Base-by-base conservation (phyloP, 129 eudicot species). In the Chrysanthemum seticuspe region DNA sequence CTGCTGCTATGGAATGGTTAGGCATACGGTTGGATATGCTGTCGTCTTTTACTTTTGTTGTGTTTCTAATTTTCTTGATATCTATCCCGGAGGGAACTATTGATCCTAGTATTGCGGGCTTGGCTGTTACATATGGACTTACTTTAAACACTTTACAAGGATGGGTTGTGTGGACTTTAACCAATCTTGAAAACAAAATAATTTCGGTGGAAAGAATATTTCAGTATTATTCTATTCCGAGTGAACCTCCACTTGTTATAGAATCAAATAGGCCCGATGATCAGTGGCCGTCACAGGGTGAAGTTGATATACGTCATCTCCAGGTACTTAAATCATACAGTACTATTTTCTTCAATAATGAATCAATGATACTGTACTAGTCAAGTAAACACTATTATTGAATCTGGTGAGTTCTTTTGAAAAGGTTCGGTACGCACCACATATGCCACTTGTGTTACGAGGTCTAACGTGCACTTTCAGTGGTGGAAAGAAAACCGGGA, bases 1-100 rank as follows among this genome's bases (percentile, higher is more conserved):
- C 66, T 12, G 88, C 80, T 25, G 85, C 83, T 60, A 80, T 76
- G 78, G 80, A 84, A 57, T 84, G 88, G 88, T 80, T 80, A 45
- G 73, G 78, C 64, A 15, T 84, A 52, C 85, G 88, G 49, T 54
- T 81, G 73, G 85, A 79, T 49, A 61, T 77, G 81, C 36, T 68
- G 78, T 55, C 85, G 44, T 51, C 50, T 56, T 19, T 84, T 44
- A 81, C 76, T 0, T 80, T 84, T 75, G 83, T 76, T 25, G 78
- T 36, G 51, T 80, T 78, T 48, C 60, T 84, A 45, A 61, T 81
- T 45, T 77, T 84, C 74, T 74, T 84, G 78, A 12, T 84, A 55
- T 13, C 25, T 23, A 67, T 81, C 67, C 88, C 88, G 0, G 83
- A 48, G n/a, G 88, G 88, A 69, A 69, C 74, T 21, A 84, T 84